Base-by-base conservation (phyloP, 2,329 filamentous ascomycete genomes). In the Colletotrichum cuscutae region DNA sequence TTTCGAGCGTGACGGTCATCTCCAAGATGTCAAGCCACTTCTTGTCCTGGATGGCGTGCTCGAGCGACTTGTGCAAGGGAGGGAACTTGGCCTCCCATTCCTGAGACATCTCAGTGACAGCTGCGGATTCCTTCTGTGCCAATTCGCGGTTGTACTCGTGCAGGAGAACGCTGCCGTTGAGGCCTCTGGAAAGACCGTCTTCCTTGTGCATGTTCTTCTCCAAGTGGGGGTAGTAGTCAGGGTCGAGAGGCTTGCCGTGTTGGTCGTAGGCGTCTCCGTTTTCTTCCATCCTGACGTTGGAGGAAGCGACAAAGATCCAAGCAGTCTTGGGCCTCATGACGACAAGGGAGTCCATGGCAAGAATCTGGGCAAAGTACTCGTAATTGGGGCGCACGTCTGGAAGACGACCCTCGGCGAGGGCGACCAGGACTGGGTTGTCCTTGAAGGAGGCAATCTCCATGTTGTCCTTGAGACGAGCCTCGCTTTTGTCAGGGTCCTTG, bases 381-480 rank as follows among this genome's bases (percentile, higher is more conserved):
- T 90, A 91, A 80, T 91, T 91, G 60, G 89, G 89, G 76, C 87
- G 85, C 76, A 90, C 88, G 32, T 89, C 86, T 1, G 89, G 89
- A 52, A 91, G 84, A 32, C 87, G 84, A 26, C 86, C 86, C 76
- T 91, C 86, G 9, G 89, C 87, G 42, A 92, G 84, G 9, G 90
- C 90, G 69, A 86, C 87, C 73, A 92, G 82, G n/a, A 91, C 89
- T 4, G 89, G 86, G 79, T 92, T 90, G 71, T 89, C 88, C 81
- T 92, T 92, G 84, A 92, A 90, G 8, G 89, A 91, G 69, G 83
- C 82, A n/a, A 80, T 85, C 77, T 86, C 87, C 67, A 78, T 76
- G 24, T 82, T 73, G 32, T 83, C 83, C 75, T 82, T 82, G 57
- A 81, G 80, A 56, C 88, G 86, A 28, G 85, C 85, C 73, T 90